Evolutionary conservation across 345 rosid species (phyloP), one percentile per base, ranked within the genome.

Genomic region (Salix brachista): DNA sequence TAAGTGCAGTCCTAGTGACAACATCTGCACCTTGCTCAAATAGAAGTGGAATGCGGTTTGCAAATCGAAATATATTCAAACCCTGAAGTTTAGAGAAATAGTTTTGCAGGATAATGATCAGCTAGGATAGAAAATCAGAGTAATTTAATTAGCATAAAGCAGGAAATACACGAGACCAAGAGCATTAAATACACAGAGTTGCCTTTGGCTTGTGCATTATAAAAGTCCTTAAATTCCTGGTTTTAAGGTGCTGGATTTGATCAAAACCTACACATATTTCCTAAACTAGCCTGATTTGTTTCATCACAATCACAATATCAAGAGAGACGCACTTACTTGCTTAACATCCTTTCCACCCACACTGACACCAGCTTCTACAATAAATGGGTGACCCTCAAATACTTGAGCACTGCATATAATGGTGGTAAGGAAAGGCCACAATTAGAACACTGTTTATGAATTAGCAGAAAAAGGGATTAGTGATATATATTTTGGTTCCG

Each of bases 1-100:
- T 95, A 28, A 88, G 83, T 58, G 97, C 94, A 62, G 97, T 93
- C 82, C 98, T 86, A 54, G 99, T 95, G 75, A 93, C 99, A 80
- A 95, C 99, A 82, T 95, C 99, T 79, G 89, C 99, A 71, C 98
- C 99, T 90, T 95, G 99, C 86, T 95, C 99, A 80, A 95, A 95
- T 36, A 95, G 96, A 77, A 95, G 99, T 1, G 97, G 98, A 71
- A 93, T 95, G 67, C 99, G 91, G 71, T 95, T 93, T 75, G 97
- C 99, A 87, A 93, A 93, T 39, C 99, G 91, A 74, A 95, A 93
- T 68, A 95, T 88, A 83, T 95, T 95, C 79, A 95, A 74, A 17
- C 98, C 98, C 99, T 93, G 87, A 61, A 82, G 69, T 72, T 80
- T 60, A 75, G 17, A 74, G 12, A 18, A n/a, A 69, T 26, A 76